These are phyloP conservation scores for Phytophthora macrochlamydospora DNA, from an alignment of 352 stramenopile species.

Conservation along the genomic window DNA sequence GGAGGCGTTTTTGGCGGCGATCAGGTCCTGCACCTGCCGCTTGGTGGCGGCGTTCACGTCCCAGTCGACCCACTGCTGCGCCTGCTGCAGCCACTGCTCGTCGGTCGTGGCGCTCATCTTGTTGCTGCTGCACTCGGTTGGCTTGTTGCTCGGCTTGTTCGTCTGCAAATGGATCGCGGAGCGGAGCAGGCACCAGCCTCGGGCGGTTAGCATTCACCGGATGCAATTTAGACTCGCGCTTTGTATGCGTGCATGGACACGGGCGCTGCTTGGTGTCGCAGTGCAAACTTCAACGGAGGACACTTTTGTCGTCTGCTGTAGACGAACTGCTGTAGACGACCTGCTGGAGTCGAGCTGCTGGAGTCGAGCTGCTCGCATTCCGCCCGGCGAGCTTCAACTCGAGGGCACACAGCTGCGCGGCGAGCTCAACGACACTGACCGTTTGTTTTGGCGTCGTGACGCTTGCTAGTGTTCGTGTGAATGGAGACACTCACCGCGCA, in stretches of 20 bases:
- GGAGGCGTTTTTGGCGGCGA: conserved; percentile 55
- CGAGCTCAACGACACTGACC: background rate
- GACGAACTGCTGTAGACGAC: background rate
- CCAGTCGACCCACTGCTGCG: conserved; percentile 84
- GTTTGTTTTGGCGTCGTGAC: background rate
- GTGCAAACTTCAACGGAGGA: background rate
- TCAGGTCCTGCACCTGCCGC: conserved; percentile 60
- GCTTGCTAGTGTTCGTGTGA: too few relatives aligned
- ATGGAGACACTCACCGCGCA: too few relatives aligned
- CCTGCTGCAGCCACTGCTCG: conserved; percentile 55
- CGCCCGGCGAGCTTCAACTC: background rate
- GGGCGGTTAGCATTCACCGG: conserved; percentile 29
- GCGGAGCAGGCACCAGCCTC: background rate
- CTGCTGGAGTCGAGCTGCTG: background rate
- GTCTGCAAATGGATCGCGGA: conserved; percentile 24
- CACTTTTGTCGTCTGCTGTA: background rate
- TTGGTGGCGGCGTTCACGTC: conserved; percentile 87
- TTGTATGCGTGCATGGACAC: conserved; percentile 18
- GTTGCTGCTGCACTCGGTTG: background rate
- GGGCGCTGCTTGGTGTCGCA: background rate
- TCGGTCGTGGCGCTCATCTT: conserved; percentile 35
- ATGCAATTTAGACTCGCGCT: conserved; percentile 32
- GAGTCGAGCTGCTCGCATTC: background rate
- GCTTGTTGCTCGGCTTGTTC: conserved; percentile 3
- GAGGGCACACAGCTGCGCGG: background rate